Evolutionary conservation across 2,329 filamentous ascomycete genomes (phyloP), one percentile per base, ranked within the genome.

Genomic region (Neonectria sp.): DNA sequence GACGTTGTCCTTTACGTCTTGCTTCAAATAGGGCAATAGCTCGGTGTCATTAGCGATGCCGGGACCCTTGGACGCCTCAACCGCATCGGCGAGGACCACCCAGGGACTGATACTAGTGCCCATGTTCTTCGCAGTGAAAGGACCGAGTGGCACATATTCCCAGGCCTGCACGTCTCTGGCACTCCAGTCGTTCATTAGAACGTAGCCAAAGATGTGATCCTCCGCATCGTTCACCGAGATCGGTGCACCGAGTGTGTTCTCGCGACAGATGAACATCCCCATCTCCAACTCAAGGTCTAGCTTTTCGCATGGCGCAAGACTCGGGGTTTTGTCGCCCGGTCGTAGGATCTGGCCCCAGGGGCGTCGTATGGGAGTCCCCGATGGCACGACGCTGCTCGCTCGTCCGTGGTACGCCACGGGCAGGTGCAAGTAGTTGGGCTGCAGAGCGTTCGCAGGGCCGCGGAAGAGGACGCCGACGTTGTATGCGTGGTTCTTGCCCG

Each of bases 351-450:
- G 93, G 1, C 93, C 93, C 70, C 90, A 89, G 0, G 93, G 93
- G 25, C 93, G 86, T 24, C 87, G 86, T 65, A 96, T 90, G 0
- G 90, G 88, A 0, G 93, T 95, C 7, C 92, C 92, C 0, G 92
- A 94, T 3, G 92, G 83, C 1, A 95, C 91, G 9, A 95, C 88
- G 5, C 91, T 93, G 15, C 91, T 93, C 3, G 93, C 91, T 67
- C 93, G 89, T 4, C 93, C 92, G 77, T 96, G 93, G 74, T 96
- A 96, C 1, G 90, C 93, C 3, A 95, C 92, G 0, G 93, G 93
- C 0, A 96, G 83, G 72, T 95, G 91, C 56, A 88, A 92, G 79
- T 95, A 96, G 78, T 95, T 95, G 11, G 92, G 91, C 79, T 95
- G 92, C 24, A 96, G 83, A 0, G 93, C 92, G 71, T 94, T 93